Conservation (phyloP, 2,329 filamentous ascomycete genomes). For the Xylariales sp. region DNA sequence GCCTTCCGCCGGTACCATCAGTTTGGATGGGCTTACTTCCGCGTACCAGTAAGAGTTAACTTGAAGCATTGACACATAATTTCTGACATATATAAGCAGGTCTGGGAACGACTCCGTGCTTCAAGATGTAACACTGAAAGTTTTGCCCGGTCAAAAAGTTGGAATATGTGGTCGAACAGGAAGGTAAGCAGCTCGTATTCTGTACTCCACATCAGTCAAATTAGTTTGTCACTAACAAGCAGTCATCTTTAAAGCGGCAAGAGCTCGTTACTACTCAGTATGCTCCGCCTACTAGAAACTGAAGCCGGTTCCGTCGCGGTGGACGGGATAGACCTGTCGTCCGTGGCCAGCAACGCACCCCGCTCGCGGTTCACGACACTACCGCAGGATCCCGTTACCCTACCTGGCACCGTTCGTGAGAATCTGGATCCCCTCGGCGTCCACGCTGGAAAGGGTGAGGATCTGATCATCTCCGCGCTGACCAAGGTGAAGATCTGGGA, state of each 20-base stretch:
- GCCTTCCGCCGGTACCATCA: not conserved
- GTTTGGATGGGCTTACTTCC: not conserved
- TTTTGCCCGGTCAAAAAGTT: not conserved
- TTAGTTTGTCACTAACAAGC: too few species aligned
- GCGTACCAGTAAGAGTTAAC: not conserved
- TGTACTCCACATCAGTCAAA: too few species aligned
- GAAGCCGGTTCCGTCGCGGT: constrained; percentile 22
- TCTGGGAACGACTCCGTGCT: constrained; percentile 1
- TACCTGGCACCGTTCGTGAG: constrained; percentile 32
- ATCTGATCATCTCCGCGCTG: constrained; percentile 26
- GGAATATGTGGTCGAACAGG: constrained; percentile 3
- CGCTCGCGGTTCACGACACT: constrained; percentile 45
- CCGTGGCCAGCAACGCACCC: constrained; percentile 27
- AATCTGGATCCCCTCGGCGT: constrained; percentile 39
- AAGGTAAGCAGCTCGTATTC: constrained; percentile 7
- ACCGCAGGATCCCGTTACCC: constrained; percentile 49
- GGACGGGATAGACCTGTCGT: constrained; percentile 26
- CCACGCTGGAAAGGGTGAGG: constrained; percentile 16
- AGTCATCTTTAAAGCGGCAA: too few species aligned
- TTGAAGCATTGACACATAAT: too few species aligned
- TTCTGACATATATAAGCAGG: too few species aligned
- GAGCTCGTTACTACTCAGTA: constrained; percentile 35
- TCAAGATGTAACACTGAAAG: not conserved
- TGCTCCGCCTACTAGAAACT: constrained; percentile 26
- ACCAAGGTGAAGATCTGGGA: constrained; percentile 26